Evolutionary conservation across 2,329 filamentous ascomycete species (phyloP), one percentile per base, ranked within the genome.

Genomic region (Ustulina deusta): DNA sequence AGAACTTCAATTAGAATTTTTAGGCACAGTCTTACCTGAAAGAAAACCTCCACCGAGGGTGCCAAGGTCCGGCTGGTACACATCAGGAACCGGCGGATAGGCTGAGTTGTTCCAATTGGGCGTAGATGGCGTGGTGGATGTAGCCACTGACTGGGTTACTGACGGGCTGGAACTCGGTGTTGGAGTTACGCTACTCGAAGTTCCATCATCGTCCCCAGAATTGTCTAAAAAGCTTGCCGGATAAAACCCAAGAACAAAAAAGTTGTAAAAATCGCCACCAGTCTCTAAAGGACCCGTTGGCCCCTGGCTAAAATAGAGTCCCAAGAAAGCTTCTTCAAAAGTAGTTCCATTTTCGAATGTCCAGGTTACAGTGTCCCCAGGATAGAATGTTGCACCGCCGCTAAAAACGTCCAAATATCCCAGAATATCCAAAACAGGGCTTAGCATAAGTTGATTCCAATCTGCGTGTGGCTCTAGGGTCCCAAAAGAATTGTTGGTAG

Each of bases 181-280:
- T n/a, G n/a, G n/a, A n/a, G n/a, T n/a, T n/a, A n/a, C n/a, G n/a
- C n/a, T n/a, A n/a, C n/a, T n/a, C n/a, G n/a, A n/a, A n/a, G n/a
- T n/a, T n/a, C n/a, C n/a, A n/a, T n/a, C n/a, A n/a, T n/a, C n/a
- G n/a, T n/a, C n/a, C n/a, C n/a, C n/a, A n/a, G n/a, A n/a, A n/a
- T n/a, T n/a, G n/a, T n/a, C n/a, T n/a, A n/a, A n/a, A n/a, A 60
- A 69, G 5, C 69, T 68, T 0, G 69, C 68, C 0, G 74, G 74
- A n/a, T 63, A 51, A 29, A 73, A 63, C 1, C 74, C 74, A 4
- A 76, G 60, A 1, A 83, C 81, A 38, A 83, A 83, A 71, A 79
- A 82, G 63, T 83, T 81, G 74, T 81, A 83, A 59, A 82, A 81
- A 65, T 83, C 81, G 1, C 80, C 80, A 0, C 77, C 80, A 1